Evolutionary conservation across 805 yeast species (phyloP).

Genomic region (Pichia insulana): DNA sequence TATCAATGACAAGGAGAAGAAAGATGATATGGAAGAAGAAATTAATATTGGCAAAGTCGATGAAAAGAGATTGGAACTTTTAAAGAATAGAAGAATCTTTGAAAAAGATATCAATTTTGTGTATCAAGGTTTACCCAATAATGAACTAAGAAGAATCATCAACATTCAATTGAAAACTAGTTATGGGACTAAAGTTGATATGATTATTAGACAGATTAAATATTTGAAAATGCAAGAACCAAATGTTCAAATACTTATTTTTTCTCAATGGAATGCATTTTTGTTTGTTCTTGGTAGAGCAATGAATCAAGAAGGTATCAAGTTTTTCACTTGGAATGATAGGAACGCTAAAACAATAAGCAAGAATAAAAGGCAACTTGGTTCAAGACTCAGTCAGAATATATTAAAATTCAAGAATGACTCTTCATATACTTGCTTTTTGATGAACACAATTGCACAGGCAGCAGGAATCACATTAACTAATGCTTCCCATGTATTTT

Average conservation of each 20-base stretch:
- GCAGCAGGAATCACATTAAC: conserved; percentile 87
- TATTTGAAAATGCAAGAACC: conserved; percentile 52
- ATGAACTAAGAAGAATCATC: conserved; percentile 37
- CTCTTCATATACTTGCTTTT: conserved; percentile 65
- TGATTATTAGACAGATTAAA: conserved; percentile 62
- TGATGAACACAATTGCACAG: conserved; percentile 77
- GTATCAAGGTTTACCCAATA: conserved; percentile 37
- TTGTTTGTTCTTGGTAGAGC: conserved; percentile 60
- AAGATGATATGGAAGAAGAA: conserved; percentile 6
- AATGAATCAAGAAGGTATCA: conserved; percentile 47
- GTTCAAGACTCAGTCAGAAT: conserved; percentile 22
- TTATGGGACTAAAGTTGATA: conserved; percentile 84
- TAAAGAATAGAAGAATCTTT: conserved; percentile 16
- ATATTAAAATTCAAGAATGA: conserved; percentile 55
- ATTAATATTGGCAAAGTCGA: conserved; percentile 7
- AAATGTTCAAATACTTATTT: conserved; percentile 70
- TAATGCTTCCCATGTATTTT: conserved; percentile 85
- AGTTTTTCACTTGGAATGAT: conserved; percentile 44
- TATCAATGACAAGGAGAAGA: background rate
- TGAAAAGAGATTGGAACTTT: conserved; percentile 16
- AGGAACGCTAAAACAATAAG: conserved; percentile 9
- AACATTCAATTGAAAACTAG: conserved; percentile 34
- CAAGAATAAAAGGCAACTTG: background rate
- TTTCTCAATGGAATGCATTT: conserved; percentile 84
- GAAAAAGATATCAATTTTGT: conserved; percentile 32